Evolutionary conservation across 352 stramenopile genomes (phyloP), one percentile per base, ranked within the genome.

Genomic region (Phytophthora cryptogea): DNA sequence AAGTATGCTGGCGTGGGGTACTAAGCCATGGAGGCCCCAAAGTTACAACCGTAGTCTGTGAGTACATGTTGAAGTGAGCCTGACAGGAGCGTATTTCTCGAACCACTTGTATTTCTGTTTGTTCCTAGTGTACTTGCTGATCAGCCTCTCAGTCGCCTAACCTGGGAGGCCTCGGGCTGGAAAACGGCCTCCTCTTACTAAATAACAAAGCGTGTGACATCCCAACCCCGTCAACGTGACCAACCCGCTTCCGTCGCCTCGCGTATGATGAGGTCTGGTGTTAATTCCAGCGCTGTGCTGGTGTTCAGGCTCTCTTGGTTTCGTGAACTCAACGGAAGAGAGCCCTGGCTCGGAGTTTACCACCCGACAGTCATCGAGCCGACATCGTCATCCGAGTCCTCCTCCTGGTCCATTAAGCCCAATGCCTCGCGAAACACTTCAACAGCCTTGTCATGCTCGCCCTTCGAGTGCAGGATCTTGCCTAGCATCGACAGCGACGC

Each of bases 391-490:
- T 88, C 84, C n/a, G 80, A 90, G 48, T 91, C 81, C 3, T 86
- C 74, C 11, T 71, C 72, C 8, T 74, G 52, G 39, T 88, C 74
- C 76, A 91, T 90, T 14, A 95, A 56, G 9, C 75, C 73, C 10
- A 95, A 55, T 26, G 83, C 83, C 40, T 91, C 77, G 43, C 82
- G 81, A 60, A 95, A 95, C 14, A 90, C 71, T 16, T 84, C 59
- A 33, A 93, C 87, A 17, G 83, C 83, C 54, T 78, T 73, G 53
- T 92, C 83, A 63, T 92, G 80, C 39, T 93, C 82, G 32, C 86
- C 86, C 50, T 83, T 83, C 2, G 86, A 72, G 54, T 95, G 81
- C 41, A 95, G 59, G 35, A 95, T 92, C 71, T 93, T 95, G 45
- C 86, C 86, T 17, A 93, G 63, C 45, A 93, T 72, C 33, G 86